Evolutionary conservation across 1,284 basidiomycete species (phyloP), one percentile per base, ranked within the genome.

Genomic region (Microbotryum lychnidis-dioicae): DNA sequence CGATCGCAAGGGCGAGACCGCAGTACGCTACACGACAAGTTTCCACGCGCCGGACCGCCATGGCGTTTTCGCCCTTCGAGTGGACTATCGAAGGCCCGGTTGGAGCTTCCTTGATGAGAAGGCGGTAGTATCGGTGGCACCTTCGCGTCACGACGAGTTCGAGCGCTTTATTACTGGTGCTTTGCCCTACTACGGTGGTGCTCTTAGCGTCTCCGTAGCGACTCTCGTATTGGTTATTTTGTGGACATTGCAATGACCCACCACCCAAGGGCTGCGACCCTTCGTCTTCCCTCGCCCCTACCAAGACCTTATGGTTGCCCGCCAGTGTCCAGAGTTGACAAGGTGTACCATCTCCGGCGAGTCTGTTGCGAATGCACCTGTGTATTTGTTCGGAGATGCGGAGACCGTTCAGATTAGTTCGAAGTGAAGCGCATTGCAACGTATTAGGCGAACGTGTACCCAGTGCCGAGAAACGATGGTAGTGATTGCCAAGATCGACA

Each of bases 51-150:
- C 94, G 4, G 94, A 97, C 77, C 80, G 91, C 60, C 96, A 98
- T 74, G 94, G 96, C 50, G 96, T 98, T 16, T 98, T 96, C 82
- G 97, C 97, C 73, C 93, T 98, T 74, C 80, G 89, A 29, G 78
- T 97, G 50, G 83, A 93, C 76, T 86, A 91, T 78, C 90, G 88
- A 74, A 84, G 94, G 58, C 84, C 84, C 72, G 93, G 93, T 81
- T 84, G 82, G 79, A 82, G 84, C 21, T 86, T 83, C 75, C 77
- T 97, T 50, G 82, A 85, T 58, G 81, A 85, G 3, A 86, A 85
- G 9, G 87, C 84, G 21, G 88, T 91, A 6, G 50, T 69, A 2
- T 84, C 91, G 16, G 85, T 98, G 55, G 87, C 96, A 1, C 96
- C 94, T 1, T 89, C 91, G 37, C 81, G 91, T 62, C 94, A 97